Evolutionary conservation across 148 eudicot genomes (phyloP).

Genomic region (Vaccinium darrowii): DNA sequence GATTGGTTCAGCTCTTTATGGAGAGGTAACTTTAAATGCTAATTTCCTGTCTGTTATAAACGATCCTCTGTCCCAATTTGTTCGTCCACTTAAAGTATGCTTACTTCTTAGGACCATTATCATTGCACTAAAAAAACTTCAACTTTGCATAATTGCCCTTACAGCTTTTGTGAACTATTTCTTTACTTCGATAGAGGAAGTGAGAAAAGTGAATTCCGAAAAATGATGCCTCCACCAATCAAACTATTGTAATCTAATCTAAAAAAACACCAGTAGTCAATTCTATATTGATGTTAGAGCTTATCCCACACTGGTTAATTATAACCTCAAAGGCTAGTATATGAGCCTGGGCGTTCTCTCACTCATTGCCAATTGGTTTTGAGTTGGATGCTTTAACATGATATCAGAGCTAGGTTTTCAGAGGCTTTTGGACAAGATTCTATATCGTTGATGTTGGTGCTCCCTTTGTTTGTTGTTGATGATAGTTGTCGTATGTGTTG

Average conservation of each 20-base stretch:
- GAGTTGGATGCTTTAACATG: neutral
- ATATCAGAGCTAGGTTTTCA: too few species aligned
- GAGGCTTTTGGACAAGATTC: too few species aligned
- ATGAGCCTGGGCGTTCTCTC: neutral
- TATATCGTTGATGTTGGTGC: too few species aligned
- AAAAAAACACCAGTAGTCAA: neutral
- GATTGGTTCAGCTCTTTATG: conserved; percentile 63
- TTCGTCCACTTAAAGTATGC: neutral
- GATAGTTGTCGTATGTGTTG: too few species aligned
- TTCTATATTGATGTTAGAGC: neutral
- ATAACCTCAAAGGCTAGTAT: neutral
- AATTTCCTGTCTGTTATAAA: neutral
- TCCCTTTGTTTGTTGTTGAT: too few species aligned
- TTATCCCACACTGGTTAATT: neutral
- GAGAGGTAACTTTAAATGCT: conserved; percentile 46
- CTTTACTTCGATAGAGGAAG: neutral
- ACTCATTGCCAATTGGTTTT: neutral
- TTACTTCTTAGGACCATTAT: neutral
- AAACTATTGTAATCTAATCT: neutral
- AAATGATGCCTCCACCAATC: neutral
- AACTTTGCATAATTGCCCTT: neutral
- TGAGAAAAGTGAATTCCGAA: neutral
- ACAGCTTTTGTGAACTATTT: neutral
- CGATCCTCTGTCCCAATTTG: neutral
- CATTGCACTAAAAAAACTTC: neutral